Evolutionary conservation across 495 filamentous ascomycete genomes (phyloP), one percentile per base, ranked within the genome.

Genomic region (Aspergillus saccharolyticus): DNA sequence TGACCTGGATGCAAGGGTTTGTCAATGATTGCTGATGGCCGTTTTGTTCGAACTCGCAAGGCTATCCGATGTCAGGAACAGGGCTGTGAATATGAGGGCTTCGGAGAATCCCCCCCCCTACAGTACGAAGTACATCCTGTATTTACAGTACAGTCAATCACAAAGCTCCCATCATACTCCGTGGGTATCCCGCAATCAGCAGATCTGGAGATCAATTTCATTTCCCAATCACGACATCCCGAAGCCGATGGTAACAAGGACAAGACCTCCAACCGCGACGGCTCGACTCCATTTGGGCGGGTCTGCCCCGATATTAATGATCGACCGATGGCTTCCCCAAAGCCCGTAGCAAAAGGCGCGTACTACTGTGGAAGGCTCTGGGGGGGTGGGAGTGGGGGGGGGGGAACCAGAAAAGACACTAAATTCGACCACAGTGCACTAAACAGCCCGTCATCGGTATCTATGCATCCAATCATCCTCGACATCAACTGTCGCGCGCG

Each of bases 181-280:
- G 10, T 47, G 22, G 20, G 20, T 5, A 12, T 39, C 14, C 14
- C 4, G 5, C 33, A 25, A 50, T 50, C 47, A 50, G 24, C 47
- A 17, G 47, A 50, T 50, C 47, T 18, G 47, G 47, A n/a, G 33
- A 39, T 39, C 33, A 39, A 39, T 39, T 12, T 10, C n/a, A 50
- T 50, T 28, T 28, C 47, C 44, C 47, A 24, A 50, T 50, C 47
- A 50, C 47, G 47, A 50, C 47, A 50, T 50, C 47, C 47, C 47
- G 47, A 50, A 14, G 22, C 22, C 28, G 22, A 50, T 50, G 47
- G 47, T 24, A 50, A 50, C 47, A 50, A 28, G 47, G 14, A 10
- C 47, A 17, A 24, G 47, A 50, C 22, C 4, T n/a, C 47, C 47
- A 50, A 50, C 47, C n/a, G 21, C 22, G 47, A 50, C 22, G 47